phyloP scores from a whole-genome alignment of 139 green algal genomes.

The Chloropicon primus region DNA sequence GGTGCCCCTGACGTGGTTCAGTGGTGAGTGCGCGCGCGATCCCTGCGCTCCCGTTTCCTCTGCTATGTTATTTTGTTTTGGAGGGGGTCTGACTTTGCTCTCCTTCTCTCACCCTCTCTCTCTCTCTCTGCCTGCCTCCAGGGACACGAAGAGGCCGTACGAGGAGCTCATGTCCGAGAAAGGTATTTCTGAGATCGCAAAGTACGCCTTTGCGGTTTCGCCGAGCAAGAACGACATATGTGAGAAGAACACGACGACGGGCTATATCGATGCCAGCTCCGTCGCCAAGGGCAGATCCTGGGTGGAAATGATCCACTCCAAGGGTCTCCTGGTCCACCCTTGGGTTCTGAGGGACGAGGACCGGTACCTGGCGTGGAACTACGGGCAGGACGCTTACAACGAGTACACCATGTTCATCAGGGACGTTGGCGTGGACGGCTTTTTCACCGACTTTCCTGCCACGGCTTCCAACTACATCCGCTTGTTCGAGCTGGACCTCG shows the following conservation, averaged over 20 bases:
- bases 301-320: not conserved
- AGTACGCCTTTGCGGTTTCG: not conserved
- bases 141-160: not conserved
- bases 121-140: no score
- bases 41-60: no score
- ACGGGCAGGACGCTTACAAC: not conserved
- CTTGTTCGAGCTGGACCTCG: not conserved
- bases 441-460: not conserved
- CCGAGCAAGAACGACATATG: not conserved
- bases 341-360: not conserved
- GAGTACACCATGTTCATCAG: not conserved
- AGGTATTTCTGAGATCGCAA: not conserved
- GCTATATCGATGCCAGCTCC: not conserved
- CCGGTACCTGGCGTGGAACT: not conserved
- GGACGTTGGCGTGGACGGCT: not conserved
- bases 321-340: not conserved
- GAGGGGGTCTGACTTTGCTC: no score
- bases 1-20: not conserved
- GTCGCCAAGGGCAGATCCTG: not conserved
- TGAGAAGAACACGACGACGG: not conserved
- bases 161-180: not conserved
- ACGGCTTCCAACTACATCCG: not conserved
- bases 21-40: no score
- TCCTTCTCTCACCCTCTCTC: no score
- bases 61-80: no score